These are phyloP conservation scores for Nelumbo lutea DNA, from an alignment of 164 flowering plant species.

Conservation along the genomic window DNA sequence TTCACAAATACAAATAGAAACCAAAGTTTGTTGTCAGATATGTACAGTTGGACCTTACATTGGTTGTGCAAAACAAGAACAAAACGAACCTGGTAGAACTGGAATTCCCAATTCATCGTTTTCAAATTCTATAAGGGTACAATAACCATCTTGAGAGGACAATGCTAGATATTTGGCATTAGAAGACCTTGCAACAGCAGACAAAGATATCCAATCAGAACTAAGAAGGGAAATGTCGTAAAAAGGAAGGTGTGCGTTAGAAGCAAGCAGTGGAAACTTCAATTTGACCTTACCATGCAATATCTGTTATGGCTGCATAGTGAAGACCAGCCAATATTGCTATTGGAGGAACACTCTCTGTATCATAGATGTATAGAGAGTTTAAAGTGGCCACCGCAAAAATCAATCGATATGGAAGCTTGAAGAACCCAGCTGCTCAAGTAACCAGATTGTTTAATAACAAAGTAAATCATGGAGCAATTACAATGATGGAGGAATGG, in stretches of 20 bases:
- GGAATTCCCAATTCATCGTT: constrained; percentile 76
- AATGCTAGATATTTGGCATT: constrained; percentile 63
- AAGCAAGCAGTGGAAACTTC: constrained; percentile 1
- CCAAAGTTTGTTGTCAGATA: no score
- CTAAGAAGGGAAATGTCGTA: not conserved
- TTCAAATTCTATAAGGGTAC: constrained; percentile 79
- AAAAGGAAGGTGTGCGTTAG: not conserved
- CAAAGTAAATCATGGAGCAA: not conserved
- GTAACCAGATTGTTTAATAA: constrained; percentile 6
- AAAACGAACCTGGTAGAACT: constrained; percentile 42
- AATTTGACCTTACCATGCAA: constrained; percentile 59
- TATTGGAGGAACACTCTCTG: constrained; percentile 78
- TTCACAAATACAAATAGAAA: no score
- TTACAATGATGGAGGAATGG: not conserved
- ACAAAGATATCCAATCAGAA: constrained; percentile 3
- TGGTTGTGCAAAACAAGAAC: no score
- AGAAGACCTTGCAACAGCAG: constrained; percentile 58
- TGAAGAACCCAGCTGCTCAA: constrained; percentile 59
- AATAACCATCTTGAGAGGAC: constrained; percentile 95
- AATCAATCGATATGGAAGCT: constrained; percentile 81
- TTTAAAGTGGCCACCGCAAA: constrained; percentile 94
- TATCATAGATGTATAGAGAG: constrained; percentile 86
- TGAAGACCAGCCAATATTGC: constrained; percentile 92
- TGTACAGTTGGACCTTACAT: no score
- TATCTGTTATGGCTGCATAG: constrained; percentile 94